Evolutionary conservation across 345 rosid species (phyloP).

Genomic region (Rhizophora apiculata): DNA sequence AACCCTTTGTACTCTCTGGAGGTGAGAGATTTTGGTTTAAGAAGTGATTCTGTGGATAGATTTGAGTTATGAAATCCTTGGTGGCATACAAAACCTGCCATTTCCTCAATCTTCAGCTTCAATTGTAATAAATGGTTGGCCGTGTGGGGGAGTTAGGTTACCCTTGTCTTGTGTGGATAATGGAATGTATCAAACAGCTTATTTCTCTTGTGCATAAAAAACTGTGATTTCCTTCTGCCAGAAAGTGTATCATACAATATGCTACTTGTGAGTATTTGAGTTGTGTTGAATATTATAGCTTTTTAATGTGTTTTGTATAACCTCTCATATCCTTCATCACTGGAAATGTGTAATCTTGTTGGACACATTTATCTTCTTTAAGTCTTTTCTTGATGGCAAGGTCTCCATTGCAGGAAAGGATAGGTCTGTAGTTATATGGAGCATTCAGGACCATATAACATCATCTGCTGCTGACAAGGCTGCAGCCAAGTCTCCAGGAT

Average conservation of each 20-base stretch:
- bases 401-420: constrained; percentile 51
- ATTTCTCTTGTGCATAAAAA: too few species aligned
- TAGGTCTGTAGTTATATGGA: constrained; percentile 56
- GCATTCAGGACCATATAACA: constrained; percentile 58
- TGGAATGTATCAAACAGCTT: too few species aligned
- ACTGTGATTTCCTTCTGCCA: too few species aligned
- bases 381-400: constrained; percentile 7
- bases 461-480: constrained; percentile 38
- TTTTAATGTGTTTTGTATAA: not conserved
- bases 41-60: too few species aligned
- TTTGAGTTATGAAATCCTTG: not conserved
- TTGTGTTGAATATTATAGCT: not conserved
- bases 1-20: constrained; percentile 99
- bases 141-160: too few species aligned
- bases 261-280: too few species aligned
- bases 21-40: constrained; percentile 37
- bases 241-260: too few species aligned
- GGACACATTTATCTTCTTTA: not conserved
- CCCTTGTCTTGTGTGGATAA: too few species aligned
- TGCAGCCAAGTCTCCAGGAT: constrained; percentile 39
- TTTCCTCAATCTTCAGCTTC: too few species aligned
- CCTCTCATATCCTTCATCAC: not conserved
- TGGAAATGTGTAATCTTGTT: not conserved
- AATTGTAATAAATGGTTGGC: too few species aligned
- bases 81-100: not conserved